Conservation (phyloP, 768 basidiomycete genomes). For the Russula virescens region DNA sequence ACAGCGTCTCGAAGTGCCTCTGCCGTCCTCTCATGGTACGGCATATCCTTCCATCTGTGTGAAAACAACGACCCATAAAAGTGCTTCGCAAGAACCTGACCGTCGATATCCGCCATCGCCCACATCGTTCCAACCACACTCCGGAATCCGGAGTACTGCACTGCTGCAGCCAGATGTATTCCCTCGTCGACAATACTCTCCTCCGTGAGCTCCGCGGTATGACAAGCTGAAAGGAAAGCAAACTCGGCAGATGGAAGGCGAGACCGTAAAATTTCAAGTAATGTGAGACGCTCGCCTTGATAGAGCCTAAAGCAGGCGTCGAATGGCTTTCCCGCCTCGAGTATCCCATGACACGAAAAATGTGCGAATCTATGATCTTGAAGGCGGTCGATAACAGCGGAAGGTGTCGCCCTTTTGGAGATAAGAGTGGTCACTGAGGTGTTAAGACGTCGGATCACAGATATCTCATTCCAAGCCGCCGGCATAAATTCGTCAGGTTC, state of each 20-base stretch:
- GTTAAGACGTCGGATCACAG: neutral
- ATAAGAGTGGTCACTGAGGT: neutral
- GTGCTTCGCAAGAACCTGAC: neutral
- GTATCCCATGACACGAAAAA: slow-evolving; percentile 9
- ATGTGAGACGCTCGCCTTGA: neutral
- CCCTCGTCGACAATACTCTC: slow-evolving; percentile 8
- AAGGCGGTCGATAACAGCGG: neutral
- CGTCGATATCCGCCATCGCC: neutral
- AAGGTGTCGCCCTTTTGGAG: neutral
- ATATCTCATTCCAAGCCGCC: neutral
- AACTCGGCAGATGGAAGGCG: neutral
- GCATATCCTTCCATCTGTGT: neutral
- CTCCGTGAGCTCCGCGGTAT: neutral
- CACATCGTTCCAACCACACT: neutral
- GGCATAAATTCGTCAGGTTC: neutral
- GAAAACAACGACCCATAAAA: neutral
- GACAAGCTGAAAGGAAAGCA: neutral
- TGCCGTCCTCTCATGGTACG: neutral
- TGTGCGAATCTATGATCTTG: neutral
- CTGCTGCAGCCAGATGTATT: slow-evolving; percentile 11
- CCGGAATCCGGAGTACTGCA: slow-evolving; percentile 17
- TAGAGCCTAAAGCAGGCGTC: neutral
- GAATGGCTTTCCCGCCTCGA: neutral
- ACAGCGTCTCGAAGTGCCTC: neutral
- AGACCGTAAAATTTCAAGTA: neutral